Conservation (phyloP, 192 early-diverging fungal genomes). For the Linnemannia exigua region DNA sequence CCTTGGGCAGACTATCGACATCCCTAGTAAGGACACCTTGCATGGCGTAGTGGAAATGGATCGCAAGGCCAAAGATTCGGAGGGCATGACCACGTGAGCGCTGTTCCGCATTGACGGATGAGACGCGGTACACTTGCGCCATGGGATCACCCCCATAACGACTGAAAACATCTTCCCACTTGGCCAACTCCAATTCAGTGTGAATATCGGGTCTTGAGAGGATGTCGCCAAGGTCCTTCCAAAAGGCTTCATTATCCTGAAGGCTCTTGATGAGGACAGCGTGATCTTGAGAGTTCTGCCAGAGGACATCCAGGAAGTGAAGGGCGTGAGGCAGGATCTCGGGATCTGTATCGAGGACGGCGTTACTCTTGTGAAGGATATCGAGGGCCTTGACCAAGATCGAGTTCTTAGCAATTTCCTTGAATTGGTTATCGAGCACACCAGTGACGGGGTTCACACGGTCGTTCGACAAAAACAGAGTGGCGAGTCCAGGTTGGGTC, state of each 20-base stretch:
- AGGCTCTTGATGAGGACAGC: slow-evolving; percentile 48
- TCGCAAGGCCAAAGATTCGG: slow-evolving; percentile 43
- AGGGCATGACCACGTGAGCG: slow-evolving; percentile 35
- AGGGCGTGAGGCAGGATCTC: slow-evolving; percentile 59
- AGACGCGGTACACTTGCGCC: slow-evolving; percentile 16
- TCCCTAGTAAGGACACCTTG: neutral
- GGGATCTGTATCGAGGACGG: slow-evolving; percentile 42
- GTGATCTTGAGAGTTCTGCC: slow-evolving; percentile 61
- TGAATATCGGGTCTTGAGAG: slow-evolving; percentile 29
- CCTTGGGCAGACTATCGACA: slow-evolving; percentile 29
- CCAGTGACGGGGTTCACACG: slow-evolving; percentile 36
- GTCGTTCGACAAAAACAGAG: slow-evolving; percentile 52
- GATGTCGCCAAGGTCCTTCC: slow-evolving; percentile 58
- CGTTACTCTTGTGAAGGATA: slow-evolving; percentile 52
- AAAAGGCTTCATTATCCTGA: slow-evolving; percentile 59
- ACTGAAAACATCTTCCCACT: slow-evolving; percentile 14
- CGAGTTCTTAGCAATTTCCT: slow-evolving; percentile 46
- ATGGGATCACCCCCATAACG: slow-evolving; percentile 21
- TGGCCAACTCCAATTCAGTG: slow-evolving; percentile 25
- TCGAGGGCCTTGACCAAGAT: slow-evolving; percentile 58
- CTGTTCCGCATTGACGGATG: slow-evolving; percentile 32
- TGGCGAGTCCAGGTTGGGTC: slow-evolving; percentile 59
- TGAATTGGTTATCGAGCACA: slow-evolving; percentile 31
- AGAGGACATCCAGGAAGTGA: slow-evolving; percentile 63
- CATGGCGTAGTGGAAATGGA: slow-evolving; percentile 29